Conservation (phyloP, 768 basidiomycete species). For the Tephrocybe sp. region DNA sequence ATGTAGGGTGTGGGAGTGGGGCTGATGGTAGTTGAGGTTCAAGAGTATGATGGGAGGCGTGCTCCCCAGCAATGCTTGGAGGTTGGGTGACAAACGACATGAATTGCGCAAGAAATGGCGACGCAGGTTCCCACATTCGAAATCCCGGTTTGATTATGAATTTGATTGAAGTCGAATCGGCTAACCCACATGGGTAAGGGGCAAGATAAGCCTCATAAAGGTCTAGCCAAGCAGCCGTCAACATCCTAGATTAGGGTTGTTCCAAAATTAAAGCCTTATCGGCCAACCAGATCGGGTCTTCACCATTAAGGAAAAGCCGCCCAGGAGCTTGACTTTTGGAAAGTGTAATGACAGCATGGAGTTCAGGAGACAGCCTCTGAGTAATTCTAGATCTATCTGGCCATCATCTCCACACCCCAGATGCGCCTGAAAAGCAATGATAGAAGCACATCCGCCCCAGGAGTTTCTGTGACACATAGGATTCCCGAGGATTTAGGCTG, state of each 20-base stretch:
- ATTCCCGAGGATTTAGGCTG: slow-evolving; percentile 32
- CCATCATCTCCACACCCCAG: slow-evolving; percentile 41
- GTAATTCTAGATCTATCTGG: slow-evolving; percentile 1
- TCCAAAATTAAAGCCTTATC: slow-evolving; percentile 1
- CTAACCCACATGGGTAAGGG: slow-evolving; percentile 13
- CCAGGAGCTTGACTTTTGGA: neutral
- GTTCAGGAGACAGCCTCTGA: neutral
- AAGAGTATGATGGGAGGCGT: slow-evolving; percentile 11
- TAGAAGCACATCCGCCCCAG: slow-evolving; percentile 57
- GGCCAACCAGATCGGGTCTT: slow-evolving; percentile 8
- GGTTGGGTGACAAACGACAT: slow-evolving; percentile 28
- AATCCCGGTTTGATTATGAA: slow-evolving; percentile 24
- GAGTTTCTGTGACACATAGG: slow-evolving; percentile 55
- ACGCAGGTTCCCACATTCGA: slow-evolving; percentile 19
- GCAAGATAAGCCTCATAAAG: slow-evolving; percentile 13
- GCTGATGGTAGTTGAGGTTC: slow-evolving; percentile 13
- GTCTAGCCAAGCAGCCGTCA: slow-evolving; percentile 6
- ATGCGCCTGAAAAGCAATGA: slow-evolving; percentile 50
- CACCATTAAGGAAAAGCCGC: neutral
- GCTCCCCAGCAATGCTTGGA: slow-evolving; percentile 7
- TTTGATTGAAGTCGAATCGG: slow-evolving; percentile 25
- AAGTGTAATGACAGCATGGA: neutral
- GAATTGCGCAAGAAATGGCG: slow-evolving; percentile 36
- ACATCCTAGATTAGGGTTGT: neutral
- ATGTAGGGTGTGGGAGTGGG: slow-evolving; percentile 12